Evolutionary conservation across 305 asterid genomes (phyloP).

Genomic region (Petunia hybrid): DNA sequence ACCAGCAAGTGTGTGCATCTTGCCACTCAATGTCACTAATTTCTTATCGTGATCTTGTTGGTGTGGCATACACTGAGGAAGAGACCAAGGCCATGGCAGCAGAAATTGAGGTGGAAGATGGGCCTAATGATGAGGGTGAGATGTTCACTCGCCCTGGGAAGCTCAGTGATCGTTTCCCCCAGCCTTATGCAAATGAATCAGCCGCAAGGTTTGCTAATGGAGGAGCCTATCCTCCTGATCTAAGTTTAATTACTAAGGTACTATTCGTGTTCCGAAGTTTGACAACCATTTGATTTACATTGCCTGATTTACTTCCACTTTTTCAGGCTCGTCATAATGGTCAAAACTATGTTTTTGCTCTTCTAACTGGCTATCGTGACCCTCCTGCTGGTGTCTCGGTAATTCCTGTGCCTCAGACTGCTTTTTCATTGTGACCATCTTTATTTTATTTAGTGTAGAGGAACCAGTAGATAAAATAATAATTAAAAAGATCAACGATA

Average conservation of each 20-base stretch:
- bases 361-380: slow-evolving; percentile 84
- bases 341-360: slow-evolving; percentile 83
- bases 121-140: slow-evolving; percentile 97
- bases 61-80: slow-evolving; percentile 91
- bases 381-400: slow-evolving; percentile 94
- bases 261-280: slow-evolving; percentile 33
- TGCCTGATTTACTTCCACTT: slow-evolving; percentile 38
- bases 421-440: slow-evolving; percentile 5
- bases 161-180: slow-evolving; percentile 83
- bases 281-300: slow-evolving; percentile 24
- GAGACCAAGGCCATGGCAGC: slow-evolving; percentile 94
- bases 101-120: slow-evolving; percentile 91
- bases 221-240: slow-evolving; percentile 96
- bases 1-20: slow-evolving; percentile 89
- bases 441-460: slow-evolving; percentile 14
- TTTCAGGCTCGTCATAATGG: slow-evolving; percentile 89
- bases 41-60: slow-evolving; percentile 88
- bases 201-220: slow-evolving; percentile 96
- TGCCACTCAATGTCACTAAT: slow-evolving; percentile 91
- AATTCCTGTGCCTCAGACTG: slow-evolving; percentile 32
- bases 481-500: background rate
- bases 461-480: background rate
- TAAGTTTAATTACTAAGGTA: slow-evolving; percentile 87
- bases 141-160: slow-evolving; percentile 91
- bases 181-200: slow-evolving; percentile 81